Evolutionary conservation across 2,329 filamentous ascomycete genomes (phyloP).

Genomic region (Fusarium torulosum): DNA sequence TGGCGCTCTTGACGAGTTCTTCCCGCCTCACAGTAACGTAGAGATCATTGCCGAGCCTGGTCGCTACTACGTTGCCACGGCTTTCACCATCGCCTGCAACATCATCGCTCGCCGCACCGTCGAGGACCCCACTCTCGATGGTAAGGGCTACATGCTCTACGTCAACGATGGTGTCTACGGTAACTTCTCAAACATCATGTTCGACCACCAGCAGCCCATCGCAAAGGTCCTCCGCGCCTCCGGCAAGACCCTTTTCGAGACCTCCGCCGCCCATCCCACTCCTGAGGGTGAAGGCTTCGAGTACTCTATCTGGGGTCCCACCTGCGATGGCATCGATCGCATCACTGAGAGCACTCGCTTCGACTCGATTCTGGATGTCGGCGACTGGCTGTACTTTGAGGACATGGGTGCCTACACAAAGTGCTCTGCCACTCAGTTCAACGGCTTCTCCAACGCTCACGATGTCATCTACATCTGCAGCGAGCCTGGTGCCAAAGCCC

Average conservation of each 20-base stretch:
- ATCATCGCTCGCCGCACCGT: conserved; percentile 95
- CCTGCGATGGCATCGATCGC: conserved; percentile 97
- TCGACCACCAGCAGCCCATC: conserved; percentile 93
- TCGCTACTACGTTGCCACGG: conserved; percentile 92
- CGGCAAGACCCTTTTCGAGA: conserved; percentile 69
- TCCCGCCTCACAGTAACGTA: conserved; percentile 78
- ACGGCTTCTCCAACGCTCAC: conserved; percentile 93
- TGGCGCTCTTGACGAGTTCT: conserved; percentile 85
- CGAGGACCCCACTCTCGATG: conserved; percentile 73
- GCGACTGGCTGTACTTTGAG: conserved; percentile 99
- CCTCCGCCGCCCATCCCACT: conserved; percentile 61
- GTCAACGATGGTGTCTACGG: conserved; percentile 98
- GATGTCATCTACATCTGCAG: conserved; percentile 95
- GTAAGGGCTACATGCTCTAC: conserved; percentile 93
- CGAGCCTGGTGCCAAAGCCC: conserved; percentile 85
- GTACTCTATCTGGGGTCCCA: conserved; percentile 98
- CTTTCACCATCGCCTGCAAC: conserved; percentile 95
- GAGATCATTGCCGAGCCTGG: conserved; percentile 96
- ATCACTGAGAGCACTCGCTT: conserved; percentile 87
- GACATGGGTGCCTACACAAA: conserved; percentile 99
- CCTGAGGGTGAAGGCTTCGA: conserved; percentile 69
- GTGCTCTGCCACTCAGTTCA: conserved; percentile 97
- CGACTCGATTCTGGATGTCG: conserved; percentile 82
- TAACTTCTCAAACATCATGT: conserved; percentile 99
- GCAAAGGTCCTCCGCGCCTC: conserved; percentile 81